Evolutionary conservation across 805 yeast genomes (phyloP).

Genomic region (Wickerhamomyces xylosicus): DNA sequence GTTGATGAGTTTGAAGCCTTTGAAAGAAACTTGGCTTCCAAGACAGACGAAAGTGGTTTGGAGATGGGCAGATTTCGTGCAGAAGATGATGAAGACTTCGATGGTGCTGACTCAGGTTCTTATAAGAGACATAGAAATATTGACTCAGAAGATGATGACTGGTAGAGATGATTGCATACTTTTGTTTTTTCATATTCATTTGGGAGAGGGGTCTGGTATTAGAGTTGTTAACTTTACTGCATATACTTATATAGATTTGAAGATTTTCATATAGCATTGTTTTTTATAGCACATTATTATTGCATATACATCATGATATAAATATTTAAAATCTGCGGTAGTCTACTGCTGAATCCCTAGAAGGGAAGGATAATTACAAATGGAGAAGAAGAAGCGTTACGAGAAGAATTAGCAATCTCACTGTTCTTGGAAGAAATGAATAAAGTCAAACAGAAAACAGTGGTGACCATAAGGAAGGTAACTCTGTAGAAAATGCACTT

Average conservation of each 20-base stretch:
- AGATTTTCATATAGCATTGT: too few relatives aligned
- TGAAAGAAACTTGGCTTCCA: neutral
- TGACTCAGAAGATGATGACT: neutral
- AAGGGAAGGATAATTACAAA: constrained; percentile 32
- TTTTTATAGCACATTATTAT: too few relatives aligned
- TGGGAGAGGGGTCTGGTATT: too few relatives aligned
- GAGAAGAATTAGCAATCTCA: constrained; percentile 21
- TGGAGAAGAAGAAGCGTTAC: constrained; percentile 26
- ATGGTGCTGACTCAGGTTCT: neutral
- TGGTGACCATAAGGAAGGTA: constrained; percentile 20
- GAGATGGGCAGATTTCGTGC: neutral
- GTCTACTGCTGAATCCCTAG: constrained; percentile 36
- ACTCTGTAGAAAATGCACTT: constrained; percentile 25
- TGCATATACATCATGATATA: constrained; percentile 18
- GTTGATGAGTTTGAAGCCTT: neutral
- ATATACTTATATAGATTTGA: too few relatives aligned
- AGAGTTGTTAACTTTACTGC: too few relatives aligned
- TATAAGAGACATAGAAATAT: neutral
- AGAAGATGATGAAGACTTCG: neutral
- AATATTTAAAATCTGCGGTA: constrained; percentile 29
- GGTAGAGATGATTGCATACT: neutral
- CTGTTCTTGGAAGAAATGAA: constrained; percentile 24
- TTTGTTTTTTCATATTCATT: too few relatives aligned
- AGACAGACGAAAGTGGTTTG: too few relatives aligned
- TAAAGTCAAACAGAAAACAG: constrained; percentile 25